Conservation (phyloP, 148 eudicot species). For the Spergularia bocconei region DNA sequence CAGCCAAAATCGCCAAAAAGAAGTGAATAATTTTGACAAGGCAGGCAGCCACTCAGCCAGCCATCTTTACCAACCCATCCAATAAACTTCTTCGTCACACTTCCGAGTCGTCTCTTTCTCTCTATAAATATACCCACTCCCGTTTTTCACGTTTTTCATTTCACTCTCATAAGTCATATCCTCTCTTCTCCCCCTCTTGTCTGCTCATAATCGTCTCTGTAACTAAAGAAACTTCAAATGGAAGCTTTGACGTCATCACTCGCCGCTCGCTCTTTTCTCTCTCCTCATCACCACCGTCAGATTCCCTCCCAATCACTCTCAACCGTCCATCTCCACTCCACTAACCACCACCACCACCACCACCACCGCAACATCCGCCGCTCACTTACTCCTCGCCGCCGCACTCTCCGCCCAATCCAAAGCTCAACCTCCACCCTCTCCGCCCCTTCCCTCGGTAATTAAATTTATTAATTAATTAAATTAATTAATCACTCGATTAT, state of each 20-base stretch:
- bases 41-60: no score
- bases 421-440: conserved; percentile 35
- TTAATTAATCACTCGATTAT: not conserved
- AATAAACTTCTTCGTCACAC: no score
- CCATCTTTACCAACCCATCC: no score
- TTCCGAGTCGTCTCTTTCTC: not conserved
- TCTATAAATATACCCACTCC: not conserved
- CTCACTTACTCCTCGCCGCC: not conserved
- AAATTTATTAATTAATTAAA: not conserved
- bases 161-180: not conserved
- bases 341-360: conserved; percentile 8
- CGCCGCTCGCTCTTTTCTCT: conserved; percentile 11
- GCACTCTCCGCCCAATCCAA: conserved; percentile 27
- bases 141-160: not conserved
- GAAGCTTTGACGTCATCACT: conserved; percentile 15
- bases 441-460: conserved; percentile 35
- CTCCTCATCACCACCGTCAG: conserved; percentile 26
- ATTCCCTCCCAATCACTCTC: conserved; percentile 19
- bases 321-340: conserved; percentile 3
- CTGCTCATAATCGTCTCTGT: no score
- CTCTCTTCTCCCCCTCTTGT: not conserved
- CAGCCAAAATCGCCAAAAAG: not conserved
- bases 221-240: conserved; percentile 12
- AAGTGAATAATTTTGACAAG: not conserved
- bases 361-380: not conserved